Percentiles rank a stretch among this genome's conserved stretches.
Evolutionary conservation across 768 basidiomycete genomes (phyloP).

Genomic region (Rhodotorula toruloides): DNA sequence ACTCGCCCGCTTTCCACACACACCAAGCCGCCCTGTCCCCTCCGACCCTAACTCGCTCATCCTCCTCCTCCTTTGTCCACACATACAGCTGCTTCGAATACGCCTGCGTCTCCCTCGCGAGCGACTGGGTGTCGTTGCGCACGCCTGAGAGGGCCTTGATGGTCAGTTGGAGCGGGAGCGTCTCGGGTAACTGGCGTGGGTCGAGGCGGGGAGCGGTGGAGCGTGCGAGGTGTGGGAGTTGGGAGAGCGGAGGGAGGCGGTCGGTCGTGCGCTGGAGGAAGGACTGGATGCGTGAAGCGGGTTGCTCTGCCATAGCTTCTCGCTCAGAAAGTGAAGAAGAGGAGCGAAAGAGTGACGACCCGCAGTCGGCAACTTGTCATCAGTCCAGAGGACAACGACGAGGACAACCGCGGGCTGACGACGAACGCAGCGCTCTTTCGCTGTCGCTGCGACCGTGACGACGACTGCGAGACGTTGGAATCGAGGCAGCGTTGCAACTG

Average conservation of each 20-base stretch:
- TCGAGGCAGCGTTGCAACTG: no score
- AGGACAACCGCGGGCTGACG: no score
- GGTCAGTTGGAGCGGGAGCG: slow-evolving; percentile 34
- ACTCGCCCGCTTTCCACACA: slow-evolving; percentile 28
- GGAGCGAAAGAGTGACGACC: no score
- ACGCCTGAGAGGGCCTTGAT: slow-evolving; percentile 29
- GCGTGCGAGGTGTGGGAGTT: neutral
- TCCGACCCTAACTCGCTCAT: slow-evolving; percentile 26
- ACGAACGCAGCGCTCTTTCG: no score
- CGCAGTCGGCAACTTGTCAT: no score
- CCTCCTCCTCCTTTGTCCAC: slow-evolving; percentile 26
- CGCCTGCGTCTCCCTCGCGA: slow-evolving; percentile 29
- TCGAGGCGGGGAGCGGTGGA: neutral
- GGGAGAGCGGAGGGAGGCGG: neutral
- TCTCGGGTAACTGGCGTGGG: slow-evolving; percentile 12
- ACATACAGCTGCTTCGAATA: slow-evolving; percentile 20
- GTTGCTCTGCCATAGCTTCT: neutral
- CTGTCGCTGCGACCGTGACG: no score
- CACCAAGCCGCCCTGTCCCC: slow-evolving; percentile 38
- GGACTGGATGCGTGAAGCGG: neutral
- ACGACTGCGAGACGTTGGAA: no score
- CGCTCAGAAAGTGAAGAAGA: no score
- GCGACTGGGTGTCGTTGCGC: slow-evolving; percentile 11
- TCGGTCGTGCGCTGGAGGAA: neutral
- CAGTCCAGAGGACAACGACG: no score